Evolutionary conservation across 73 alveolate genomes (phyloP), one percentile per base, ranked within the genome.

Genomic region (Paramecium octaurelia): DNA sequence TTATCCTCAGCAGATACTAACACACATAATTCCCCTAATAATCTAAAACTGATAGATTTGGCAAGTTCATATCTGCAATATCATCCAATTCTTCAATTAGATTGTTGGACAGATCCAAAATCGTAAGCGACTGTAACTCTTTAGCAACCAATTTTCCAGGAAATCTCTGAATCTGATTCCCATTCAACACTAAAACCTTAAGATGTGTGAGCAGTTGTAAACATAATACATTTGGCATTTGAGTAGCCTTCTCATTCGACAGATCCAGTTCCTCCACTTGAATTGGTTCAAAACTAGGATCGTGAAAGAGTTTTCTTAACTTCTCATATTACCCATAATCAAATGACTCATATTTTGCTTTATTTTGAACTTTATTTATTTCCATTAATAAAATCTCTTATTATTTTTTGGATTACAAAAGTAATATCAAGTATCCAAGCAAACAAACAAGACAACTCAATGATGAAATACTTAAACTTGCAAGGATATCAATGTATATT

Each of bases 291-390:
- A 89, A 89, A 44, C 75, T 60, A 9, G 90, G 85, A 69, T 83
- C 88, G 40, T 58, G 75, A 89, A 89, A 89, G 27, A 70, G 71
- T 83, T 73, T 69, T 48, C 60, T 64, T 50, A 89, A 20, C 85
- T 89, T 89, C 38, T 89, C 94, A 89, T 59, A 89, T 43, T 64
- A 21, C 21, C 94, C 94, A 89, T 71, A 89, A 46, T 89, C 60
- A 24, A 89, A 40, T n/a, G 94, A 44, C 50, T 89, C 94, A 89
- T 64, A 64, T 16, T 64, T 64, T 10, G 84, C 84, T 27, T 64
- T 64, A 27, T 27, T 64, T 64, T 64, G 84, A 64, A 64, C 50
- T 64, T 64, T 64, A 34, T 64, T 64, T 31, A 31, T 64, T 64
- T 31, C 46, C 84, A 64, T 64, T 54, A 54, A 18, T 54, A 54